Conservation (phyloP, 2,329 filamentous ascomycete species). For the Exserohilum rostratum region DNA sequence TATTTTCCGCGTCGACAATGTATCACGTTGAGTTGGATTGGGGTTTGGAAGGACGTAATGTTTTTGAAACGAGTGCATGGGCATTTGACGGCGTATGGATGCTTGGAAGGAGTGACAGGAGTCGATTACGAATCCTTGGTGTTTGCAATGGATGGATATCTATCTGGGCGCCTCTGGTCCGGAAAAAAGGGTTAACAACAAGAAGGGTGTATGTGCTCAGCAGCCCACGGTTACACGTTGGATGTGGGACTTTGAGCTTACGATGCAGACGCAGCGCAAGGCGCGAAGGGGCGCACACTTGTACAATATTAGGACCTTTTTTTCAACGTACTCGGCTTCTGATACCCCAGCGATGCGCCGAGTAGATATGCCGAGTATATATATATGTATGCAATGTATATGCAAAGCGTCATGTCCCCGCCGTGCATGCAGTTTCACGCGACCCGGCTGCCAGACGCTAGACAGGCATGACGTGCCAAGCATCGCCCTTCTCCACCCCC, state of each 20-base stretch:
- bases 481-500: not conserved
- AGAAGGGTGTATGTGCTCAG: not conserved
- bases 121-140: not conserved
- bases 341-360: not conserved
- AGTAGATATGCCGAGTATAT: not conserved
- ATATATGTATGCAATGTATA: not conserved
- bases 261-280: conserved; percentile 2
- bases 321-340: not conserved
- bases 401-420: not conserved
- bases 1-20: conserved; percentile 2
- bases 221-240: not conserved
- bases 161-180: not conserved
- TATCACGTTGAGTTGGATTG: conserved; percentile 9
- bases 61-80: conserved; percentile 20
- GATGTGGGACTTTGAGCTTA: not conserved
- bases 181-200: conserved; percentile 1
- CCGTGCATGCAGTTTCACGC: not conserved
- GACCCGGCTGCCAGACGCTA: conserved; percentile 2
- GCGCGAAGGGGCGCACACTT: conserved; percentile 3
- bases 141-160: not conserved
- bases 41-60: conserved; percentile 9
- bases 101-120: not conserved
- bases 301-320: conserved; percentile 10
- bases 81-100: conserved; percentile 16
- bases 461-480: conserved; percentile 3